Evolutionary conservation across 108 stramenopile genomes (phyloP), one percentile per base, ranked within the genome.

Genomic region (Craspedostauros australis): DNA sequence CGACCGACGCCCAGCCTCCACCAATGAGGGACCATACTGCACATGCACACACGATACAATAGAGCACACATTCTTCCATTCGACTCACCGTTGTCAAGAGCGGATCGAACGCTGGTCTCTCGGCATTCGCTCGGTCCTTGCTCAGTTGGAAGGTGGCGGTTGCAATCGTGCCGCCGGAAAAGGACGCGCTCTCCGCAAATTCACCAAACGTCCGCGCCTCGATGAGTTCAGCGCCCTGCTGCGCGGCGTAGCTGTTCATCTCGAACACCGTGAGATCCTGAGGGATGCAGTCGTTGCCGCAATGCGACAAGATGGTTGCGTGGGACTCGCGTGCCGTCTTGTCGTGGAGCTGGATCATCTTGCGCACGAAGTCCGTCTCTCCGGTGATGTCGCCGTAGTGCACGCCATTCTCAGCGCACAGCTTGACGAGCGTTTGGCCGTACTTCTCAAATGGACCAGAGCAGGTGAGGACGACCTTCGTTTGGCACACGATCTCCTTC

Each of bases 281-380:
- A 1, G 88, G 88, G 19, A 90, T 55, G 29, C 64, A 79, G 56
- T 90, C 88, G 54, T 84, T 47, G 25, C 88, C 88, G 32, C 75
- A 72, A 27, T 75, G 50, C 36, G 44, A 42, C 5, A 86, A 64
- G 24, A 90, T 57, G 20, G 39, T 45, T 7, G 74, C 53, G 5
- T 46, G 45, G 5, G 16, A 39, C 18, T 45, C 9, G 16, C 21
- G 24, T 15, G 67, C 67, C 16, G 11, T 45, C 1, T 31, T 18
- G 22, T 52, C 67, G 40, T 55, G 43, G 6, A 54, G 21, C 11
- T 1, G 20, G 31, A 68, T 62, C 44, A 47, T 55, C 11, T 31
- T 12, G 30, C 59, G 58, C 7, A 68, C 60, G 46, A 54, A 68
- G 5, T 22, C 19, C 25, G 39, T 40, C 24, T 68, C 67, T 14